phyloP scores from a whole-genome alignment of 2,329 filamentous ascomycete species.

The Harringtonia aguacate region DNA sequence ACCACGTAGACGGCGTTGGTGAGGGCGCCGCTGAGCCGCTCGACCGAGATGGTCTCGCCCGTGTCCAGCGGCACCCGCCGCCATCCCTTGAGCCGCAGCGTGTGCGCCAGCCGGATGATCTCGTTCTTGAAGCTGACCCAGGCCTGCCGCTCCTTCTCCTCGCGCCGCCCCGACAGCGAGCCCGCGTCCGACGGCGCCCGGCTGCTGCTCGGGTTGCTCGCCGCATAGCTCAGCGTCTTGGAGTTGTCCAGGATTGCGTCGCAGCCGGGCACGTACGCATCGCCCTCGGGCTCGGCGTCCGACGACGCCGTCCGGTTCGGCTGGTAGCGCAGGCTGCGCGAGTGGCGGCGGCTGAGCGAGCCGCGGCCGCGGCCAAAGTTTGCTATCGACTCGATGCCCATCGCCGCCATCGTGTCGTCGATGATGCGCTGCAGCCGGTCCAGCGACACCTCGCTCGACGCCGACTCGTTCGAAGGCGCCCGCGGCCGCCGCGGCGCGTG shows the following conservation, averaged over 20 bases:
- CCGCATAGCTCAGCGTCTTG: slow-evolving; percentile 65
- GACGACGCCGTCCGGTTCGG: slow-evolving; percentile 52
- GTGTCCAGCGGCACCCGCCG: slow-evolving; percentile 64
- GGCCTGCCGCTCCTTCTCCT: slow-evolving; percentile 59
- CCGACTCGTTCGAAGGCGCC: slow-evolving; percentile 50
- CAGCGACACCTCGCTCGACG: slow-evolving; percentile 61
- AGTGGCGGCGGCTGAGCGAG: slow-evolving; percentile 1
- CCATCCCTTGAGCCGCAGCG: slow-evolving; percentile 85
- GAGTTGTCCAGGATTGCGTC: slow-evolving; percentile 82
- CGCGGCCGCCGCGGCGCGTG: slow-evolving; percentile 15
- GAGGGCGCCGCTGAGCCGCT: slow-evolving; percentile 77
- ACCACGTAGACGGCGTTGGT: slow-evolving; percentile 97
- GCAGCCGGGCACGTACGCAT: slow-evolving; percentile 72
- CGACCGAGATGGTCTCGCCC: slow-evolving; percentile 57
- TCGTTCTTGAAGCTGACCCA: slow-evolving; percentile 89
- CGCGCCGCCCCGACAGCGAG: slow-evolving; percentile 27
- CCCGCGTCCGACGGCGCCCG: too few species aligned
- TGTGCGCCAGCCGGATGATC: slow-evolving; percentile 81
- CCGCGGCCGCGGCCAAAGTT: background rate
- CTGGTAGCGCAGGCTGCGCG: slow-evolving; percentile 20
- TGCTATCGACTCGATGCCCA: slow-evolving; percentile 30
- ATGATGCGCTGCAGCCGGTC: slow-evolving; percentile 74
- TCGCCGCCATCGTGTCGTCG: slow-evolving; percentile 49
- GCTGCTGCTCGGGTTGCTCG: background rate
- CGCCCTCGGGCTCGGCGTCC: slow-evolving; percentile 79